Evolutionary conservation across 1,139 yeast species (phyloP), one percentile per base, ranked within the genome.

Genomic region (Hanseniaspora sp.): DNA sequence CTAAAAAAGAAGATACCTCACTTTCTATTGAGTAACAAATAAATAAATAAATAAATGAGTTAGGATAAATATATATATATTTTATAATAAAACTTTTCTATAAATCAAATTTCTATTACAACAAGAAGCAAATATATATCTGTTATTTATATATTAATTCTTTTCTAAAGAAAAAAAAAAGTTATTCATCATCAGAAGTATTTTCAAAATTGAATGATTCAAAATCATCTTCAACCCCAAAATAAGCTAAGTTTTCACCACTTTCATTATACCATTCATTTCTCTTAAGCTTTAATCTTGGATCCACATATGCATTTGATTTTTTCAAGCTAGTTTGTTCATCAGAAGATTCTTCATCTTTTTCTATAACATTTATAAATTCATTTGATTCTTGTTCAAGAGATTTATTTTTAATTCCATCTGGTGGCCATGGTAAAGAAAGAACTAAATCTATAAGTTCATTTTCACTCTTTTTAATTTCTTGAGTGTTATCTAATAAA

Each of bases 391-490:
- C 46, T 31, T 59, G 63, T 15, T 57, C 58, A 37, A 48, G 18
- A 13, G 33, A 33, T 5, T 37, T 52, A 30, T 54, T 59, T 42
- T 64, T 52, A 0, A 81, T 80, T 3, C 87, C 88, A 70, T 86
- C 95, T 1, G 95, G 94, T 0, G 95, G 95, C 95, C 95, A 87
- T 1, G 88, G 94, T 57, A 82, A 69, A 4, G 77, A 74, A 15
- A 67, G 58, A 54, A 82, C 64, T 59, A 82, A 78, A 63, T 83
- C 92, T 52, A 76, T 78, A 34, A 76, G 78, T 48, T 69, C 68
- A 4, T 72, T 44, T 23, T 51, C 54, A 29, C 30, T 30, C 9
- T 44, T 39, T 11, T 39, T n/a, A 3, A 29, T 8, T 5, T 29
- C 13, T 13, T 31, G 17, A 12, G 31, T 37, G 3, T 30, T 8